Evolutionary conservation across 2,329 filamentous ascomycete species (phyloP).

Genomic region (Diaporthe citri): DNA sequence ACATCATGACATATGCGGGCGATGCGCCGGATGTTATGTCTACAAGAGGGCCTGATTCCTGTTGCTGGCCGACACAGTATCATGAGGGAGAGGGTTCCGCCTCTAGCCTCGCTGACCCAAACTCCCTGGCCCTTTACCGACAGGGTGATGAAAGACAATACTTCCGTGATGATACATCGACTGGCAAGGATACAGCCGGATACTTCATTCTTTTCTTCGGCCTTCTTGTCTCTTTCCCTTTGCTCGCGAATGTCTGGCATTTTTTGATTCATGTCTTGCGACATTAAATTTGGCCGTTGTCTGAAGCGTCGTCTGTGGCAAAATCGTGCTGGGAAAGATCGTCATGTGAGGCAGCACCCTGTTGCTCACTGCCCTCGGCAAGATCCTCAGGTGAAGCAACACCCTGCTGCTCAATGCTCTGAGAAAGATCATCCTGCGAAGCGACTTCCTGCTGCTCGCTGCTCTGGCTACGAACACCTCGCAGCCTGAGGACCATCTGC

Average conservation of each 20-base stretch:
- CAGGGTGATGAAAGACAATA: background rate
- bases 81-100: too few species aligned
- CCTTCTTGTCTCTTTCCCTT: background rate
- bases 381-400: too few species aligned
- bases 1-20: background rate
- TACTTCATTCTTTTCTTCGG: background rate
- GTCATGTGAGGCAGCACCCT: background rate
- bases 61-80: background rate
- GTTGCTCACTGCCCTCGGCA: background rate
- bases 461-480: background rate
- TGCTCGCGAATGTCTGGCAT: background rate
- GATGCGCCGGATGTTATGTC: background rate
- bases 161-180: slow-evolving; percentile 1
- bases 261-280: background rate
- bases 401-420: background rate
- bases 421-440: background rate
- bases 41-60: background rate
- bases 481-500: background rate
- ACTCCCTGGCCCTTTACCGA: background rate
- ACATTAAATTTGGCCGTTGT: background rate
- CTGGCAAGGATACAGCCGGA: background rate
- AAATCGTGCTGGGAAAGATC: background rate
- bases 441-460: background rate
- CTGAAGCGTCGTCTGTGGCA: background rate
- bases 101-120: background rate